Percentiles rank a stretch among this genome's conserved stretches.
Conservation (phyloP, 257 asterid genomes). For the Ligustrum vulgare region DNA sequence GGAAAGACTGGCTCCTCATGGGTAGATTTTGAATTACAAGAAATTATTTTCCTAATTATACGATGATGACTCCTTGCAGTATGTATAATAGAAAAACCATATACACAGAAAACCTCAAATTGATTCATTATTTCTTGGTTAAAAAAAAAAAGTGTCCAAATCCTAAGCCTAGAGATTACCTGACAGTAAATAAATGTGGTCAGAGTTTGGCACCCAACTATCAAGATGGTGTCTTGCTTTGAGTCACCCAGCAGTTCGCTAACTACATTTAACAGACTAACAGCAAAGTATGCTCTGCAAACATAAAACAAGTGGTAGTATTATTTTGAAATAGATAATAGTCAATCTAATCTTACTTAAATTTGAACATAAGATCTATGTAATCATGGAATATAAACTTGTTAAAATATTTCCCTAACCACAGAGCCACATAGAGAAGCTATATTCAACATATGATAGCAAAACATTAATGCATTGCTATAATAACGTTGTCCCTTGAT, state of each 20-base stretch:
- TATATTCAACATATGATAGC: slow-evolving; percentile 5
- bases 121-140: slow-evolving; percentile 1
- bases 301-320: slow-evolving; percentile 26
- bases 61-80: slow-evolving; percentile 8
- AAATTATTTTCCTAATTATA: neutral
- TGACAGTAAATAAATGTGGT: slow-evolving; percentile 76
- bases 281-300: slow-evolving; percentile 87
- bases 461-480: neutral
- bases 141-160: neutral
- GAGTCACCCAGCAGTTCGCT: slow-evolving; percentile 73
- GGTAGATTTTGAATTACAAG: neutral
- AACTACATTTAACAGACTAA: slow-evolving; percentile 62
- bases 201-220: slow-evolving; percentile 78
- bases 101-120: slow-evolving; percentile 3
- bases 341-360: slow-evolving; percentile 3
- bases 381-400: slow-evolving; percentile 1
- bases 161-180: slow-evolving; percentile 40
- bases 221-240: slow-evolving; percentile 56
- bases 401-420: neutral
- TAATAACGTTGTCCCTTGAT: neutral
- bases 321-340: slow-evolving; percentile 3
- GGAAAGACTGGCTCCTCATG: neutral
- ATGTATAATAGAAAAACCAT: slow-evolving; percentile 11
- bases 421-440: slow-evolving; percentile 2
- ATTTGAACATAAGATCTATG: slow-evolving; percentile 1